Conservation (phyloP, 75 land plant genomes). For the Isoetes taiwanensis region DNA sequence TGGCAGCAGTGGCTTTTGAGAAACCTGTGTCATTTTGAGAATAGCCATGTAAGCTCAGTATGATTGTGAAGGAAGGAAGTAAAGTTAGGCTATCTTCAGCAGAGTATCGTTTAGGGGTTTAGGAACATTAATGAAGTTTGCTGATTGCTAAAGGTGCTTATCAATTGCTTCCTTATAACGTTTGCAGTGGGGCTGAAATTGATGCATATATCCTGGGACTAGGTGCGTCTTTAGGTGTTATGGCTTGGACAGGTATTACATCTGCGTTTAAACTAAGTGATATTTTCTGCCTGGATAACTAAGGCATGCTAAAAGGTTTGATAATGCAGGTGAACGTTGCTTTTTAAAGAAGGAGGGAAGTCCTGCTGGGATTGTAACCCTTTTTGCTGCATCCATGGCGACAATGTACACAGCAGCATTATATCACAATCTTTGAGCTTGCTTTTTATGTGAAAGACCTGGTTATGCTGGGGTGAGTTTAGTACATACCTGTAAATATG, state of each 20-base stretch:
- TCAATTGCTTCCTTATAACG: no score
- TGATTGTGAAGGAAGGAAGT: no score
- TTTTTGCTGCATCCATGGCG: slow-evolving; percentile 39
- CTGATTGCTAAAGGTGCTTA: no score
- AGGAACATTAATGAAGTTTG: no score
- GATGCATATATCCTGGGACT: slow-evolving; percentile 39
- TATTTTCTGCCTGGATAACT: neutral
- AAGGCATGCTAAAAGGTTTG: neutral
- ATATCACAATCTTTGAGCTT: slow-evolving; percentile 21
- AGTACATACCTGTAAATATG: no score
- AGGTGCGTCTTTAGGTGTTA: slow-evolving; percentile 40
- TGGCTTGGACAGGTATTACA: slow-evolving; percentile 40
- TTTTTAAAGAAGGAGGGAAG: slow-evolving; percentile 31
- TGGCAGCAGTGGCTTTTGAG: no score
- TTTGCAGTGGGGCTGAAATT: slow-evolving; percentile 24
- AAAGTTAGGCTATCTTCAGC: no score
- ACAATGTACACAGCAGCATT: slow-evolving; percentile 32
- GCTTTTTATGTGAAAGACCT: no score
- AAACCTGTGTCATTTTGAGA: no score
- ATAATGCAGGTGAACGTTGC: slow-evolving; percentile 31
- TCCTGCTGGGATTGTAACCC: slow-evolving; percentile 36
- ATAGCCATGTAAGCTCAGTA: no score
- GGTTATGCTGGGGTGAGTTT: no score
- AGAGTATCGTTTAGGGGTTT: no score
- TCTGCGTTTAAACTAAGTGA: neutral